These are phyloP conservation scores for Plasmodium cynomolgi DNA, from an alignment of 169 alveolate genomes.

Conservation along the genomic window DNA sequence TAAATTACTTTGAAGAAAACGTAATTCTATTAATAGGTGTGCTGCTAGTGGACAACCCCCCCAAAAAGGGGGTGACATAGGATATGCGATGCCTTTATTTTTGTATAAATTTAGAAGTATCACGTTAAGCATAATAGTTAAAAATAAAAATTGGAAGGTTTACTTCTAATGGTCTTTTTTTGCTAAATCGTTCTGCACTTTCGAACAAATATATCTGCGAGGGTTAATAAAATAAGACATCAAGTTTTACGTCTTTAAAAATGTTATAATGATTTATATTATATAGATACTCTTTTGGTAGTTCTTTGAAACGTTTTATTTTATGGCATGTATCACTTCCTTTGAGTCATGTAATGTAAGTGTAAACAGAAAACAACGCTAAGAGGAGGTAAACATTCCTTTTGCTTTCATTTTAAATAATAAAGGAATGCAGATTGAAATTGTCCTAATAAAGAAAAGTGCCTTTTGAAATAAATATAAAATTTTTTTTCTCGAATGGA, in stretches of 20 bases:
- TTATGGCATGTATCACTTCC: background rate
- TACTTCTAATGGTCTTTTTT: background rate
- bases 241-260: background rate
- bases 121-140: background rate
- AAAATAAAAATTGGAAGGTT: background rate
- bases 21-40: background rate
- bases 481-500: too few relatives aligned
- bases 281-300: background rate
- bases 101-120: background rate
- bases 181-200: too few relatives aligned
- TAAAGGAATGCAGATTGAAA: background rate
- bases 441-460: background rate
- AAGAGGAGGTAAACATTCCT: background rate
- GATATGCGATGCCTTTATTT: background rate
- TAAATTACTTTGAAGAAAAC: background rate
- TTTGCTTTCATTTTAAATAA: background rate
- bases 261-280: too few relatives aligned
- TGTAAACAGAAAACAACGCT: background rate
- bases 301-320: background rate
- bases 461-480: background rate
- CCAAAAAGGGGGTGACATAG: background rate
- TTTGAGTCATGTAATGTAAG: background rate
- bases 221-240: background rate
- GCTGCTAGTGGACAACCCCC: background rate
- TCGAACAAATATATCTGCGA: background rate